Base-by-base conservation (phyloP, 108 stramenopile genomes). In the Fragilariopsis cylindrus region DNA sequence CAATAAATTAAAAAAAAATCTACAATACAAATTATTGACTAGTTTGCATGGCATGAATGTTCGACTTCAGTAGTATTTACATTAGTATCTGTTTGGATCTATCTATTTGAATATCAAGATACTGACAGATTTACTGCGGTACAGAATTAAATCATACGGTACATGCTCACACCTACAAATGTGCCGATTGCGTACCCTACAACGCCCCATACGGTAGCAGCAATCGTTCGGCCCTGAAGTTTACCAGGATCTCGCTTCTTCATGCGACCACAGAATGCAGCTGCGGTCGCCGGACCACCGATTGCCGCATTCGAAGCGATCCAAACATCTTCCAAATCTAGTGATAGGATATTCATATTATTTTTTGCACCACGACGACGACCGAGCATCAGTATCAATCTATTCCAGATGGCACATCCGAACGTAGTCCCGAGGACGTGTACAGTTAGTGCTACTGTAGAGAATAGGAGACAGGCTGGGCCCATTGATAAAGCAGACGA, bases 221-320 rank as follows among this genome's bases (percentile, higher is more conserved):
- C 85, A 7, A 87, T 62, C 9, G 88, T 85, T 65, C 85, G 72
- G 2, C 84, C 87, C 5, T 67, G 53, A 50, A 80, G 68, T 69
- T 79, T 72, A 30, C 70, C 57, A 16, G 69, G 48, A 56, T 72
- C 11, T 52, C 63, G 40, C 50, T 71, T 21, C 74, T 71, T 63
- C 72, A 83, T 54, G 46, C 82, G 47, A 77, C 88, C 75, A 55
- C 76, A 76, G 76, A 93, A 90, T 47, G 88, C 85, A 8, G 90
- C 92, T 4, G 92, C 92, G 0, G 92, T 93, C 9, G 86, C 84
- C 1, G 92, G 88, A 7, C 92, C 92, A 18, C 90, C 92, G 46
- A 93, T 90, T 4, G 90, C 92, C n/a, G 90, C 92, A 72, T 93
- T 93, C 9, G 87, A 88, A 48, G 92, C 92, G 44, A 88, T 83